phyloP scores from a whole-genome alignment of 2,329 filamentous ascomycete species.

The Macrophomina tecta region DNA sequence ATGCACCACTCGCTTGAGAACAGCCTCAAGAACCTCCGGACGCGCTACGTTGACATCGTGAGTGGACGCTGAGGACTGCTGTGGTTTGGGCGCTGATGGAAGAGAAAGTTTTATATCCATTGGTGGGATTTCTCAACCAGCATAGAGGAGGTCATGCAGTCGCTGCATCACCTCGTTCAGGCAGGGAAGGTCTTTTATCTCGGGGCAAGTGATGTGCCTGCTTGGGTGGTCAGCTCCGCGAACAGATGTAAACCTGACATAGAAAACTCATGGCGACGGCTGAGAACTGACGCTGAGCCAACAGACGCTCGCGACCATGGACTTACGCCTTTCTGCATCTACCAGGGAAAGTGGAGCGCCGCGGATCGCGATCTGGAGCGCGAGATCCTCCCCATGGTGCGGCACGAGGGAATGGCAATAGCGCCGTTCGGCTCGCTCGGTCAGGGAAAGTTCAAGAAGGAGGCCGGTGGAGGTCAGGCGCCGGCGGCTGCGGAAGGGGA shows the following conservation, averaged over 20 bases:
- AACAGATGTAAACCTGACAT: constrained; percentile 42
- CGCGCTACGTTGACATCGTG: constrained; percentile 47
- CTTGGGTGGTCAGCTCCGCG: constrained; percentile 53
- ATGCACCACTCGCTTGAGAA: constrained; percentile 46
- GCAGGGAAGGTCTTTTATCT: constrained; percentile 48
- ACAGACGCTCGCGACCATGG: constrained; percentile 71
- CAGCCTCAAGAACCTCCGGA: constrained; percentile 50
- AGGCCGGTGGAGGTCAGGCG: constrained; percentile 35
- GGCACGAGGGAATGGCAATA: constrained; percentile 67
- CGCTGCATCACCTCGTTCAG: constrained; percentile 42
- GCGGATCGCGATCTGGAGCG: constrained; percentile 70
- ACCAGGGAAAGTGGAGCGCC: constrained; percentile 69
- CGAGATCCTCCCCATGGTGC: constrained; percentile 72
- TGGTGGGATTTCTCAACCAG: constrained; percentile 51
- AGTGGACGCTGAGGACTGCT: constrained; percentile 6
- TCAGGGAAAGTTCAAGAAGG: constrained; percentile 50
- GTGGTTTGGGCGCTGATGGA: constrained; percentile 26
- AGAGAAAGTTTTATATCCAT: constrained; percentile 44
- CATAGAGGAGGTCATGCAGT: constrained; percentile 53
- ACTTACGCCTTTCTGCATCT: constrained; percentile 72
- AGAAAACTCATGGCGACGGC: neutral
- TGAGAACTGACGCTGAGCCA: neutral
- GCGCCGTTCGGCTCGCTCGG: constrained; percentile 62
- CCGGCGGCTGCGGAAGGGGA: constrained; percentile 35
- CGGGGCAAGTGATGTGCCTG: constrained; percentile 46